Base-by-base conservation (phyloP, 1,139 yeast genomes). In the Zygoascus meyerae region DNA sequence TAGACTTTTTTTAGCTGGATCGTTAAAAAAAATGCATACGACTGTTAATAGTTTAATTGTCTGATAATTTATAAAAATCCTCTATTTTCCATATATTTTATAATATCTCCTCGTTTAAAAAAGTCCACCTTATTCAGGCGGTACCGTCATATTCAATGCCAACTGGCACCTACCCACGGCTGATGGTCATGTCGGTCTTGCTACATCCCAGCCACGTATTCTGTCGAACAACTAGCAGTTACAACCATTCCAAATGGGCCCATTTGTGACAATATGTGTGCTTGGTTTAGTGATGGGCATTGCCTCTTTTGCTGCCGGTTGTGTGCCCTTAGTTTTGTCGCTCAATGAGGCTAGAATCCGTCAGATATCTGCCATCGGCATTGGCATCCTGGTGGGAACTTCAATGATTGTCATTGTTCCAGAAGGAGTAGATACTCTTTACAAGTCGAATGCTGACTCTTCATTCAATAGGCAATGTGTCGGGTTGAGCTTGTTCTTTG, bases 401-500 rank as follows among this genome's bases (percentile, higher is more conserved):
- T 73, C 85, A 1, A 61, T 82, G 46, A 71, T 79, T n/a, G 70
- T 83, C 17, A 78, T 83, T 18, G 71, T 83, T 15, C 92, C 92
- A 0, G 92, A 83, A 61, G 89, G 89, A 5, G 68, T 79, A 32
- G 79, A 75, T 53, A 71, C 74, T 2, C 60, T 77, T 45, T 70
- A 67, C 46, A 58, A 62, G 10, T 40, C 42, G 16, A 42, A 21
- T 9, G 61, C 47, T 12, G 38, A 36, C 5, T 21, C 46, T 65
- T n/a, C 50, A 54, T 16, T 52, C 49, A 30, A 46, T 45, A 28
- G 49, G 4, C 48, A 50, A 29, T 34, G 52, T 14, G 47, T 67
- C n/a, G 75, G 76, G 2, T 42, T 65, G 26, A 51, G 72, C 16
- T 55, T 80, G 29, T 55, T 78, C 0, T 42, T 64, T 0, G 86